A percentile compares a stretch with the other conserved stretches of the same genome.
These are phyloP conservation scores for Pichia californica DNA, from an alignment of 805 yeast genomes.

Conservation along the genomic window DNA sequence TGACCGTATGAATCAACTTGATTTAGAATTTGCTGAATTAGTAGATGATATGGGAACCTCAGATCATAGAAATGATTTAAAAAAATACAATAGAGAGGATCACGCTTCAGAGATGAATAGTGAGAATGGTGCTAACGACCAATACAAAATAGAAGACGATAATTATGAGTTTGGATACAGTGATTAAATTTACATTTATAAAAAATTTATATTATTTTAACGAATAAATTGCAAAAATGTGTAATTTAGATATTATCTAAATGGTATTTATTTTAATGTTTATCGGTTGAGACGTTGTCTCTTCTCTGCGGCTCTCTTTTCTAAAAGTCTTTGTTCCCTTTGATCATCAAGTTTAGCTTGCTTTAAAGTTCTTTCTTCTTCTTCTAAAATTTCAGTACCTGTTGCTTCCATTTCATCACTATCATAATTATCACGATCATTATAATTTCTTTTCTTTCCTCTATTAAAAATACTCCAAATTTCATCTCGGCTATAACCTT, in stretches of 20 bases:
- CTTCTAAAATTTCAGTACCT: conserved; percentile 80
- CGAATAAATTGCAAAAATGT: too few species aligned
- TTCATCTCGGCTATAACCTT: conserved; percentile 73
- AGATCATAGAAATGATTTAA: conserved; percentile 4
- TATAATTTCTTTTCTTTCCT: conserved; percentile 47
- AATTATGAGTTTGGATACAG: conserved; percentile 42
- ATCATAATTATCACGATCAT: conserved; percentile 34
- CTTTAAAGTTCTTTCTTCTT: conserved; percentile 63
- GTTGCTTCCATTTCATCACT: conserved; percentile 90
- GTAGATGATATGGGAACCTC: conserved; percentile 8
- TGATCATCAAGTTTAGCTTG: conserved; percentile 73
- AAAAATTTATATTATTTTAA: too few species aligned
- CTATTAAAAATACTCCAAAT: conserved; percentile 82
- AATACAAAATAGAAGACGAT: conserved; percentile 2
- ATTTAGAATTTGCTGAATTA: conserved; percentile 13
- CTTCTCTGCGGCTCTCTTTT: conserved; percentile 40
- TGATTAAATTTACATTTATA: conserved; percentile 16
- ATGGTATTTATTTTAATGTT: too few species aligned
- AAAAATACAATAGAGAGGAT: conserved; percentile 33
- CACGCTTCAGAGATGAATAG: neutral
- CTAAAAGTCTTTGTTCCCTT: conserved; percentile 59
- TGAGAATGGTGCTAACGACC: too few species aligned
- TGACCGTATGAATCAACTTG: conserved; percentile 9
- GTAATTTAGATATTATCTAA: too few species aligned
- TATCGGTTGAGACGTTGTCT: conserved; percentile 6